A percentile compares a stretch with the other conserved stretches of the same genome.
Conservation (phyloP, 2,329 filamentous ascomycete species). For the Lachnellula hyalina region DNA sequence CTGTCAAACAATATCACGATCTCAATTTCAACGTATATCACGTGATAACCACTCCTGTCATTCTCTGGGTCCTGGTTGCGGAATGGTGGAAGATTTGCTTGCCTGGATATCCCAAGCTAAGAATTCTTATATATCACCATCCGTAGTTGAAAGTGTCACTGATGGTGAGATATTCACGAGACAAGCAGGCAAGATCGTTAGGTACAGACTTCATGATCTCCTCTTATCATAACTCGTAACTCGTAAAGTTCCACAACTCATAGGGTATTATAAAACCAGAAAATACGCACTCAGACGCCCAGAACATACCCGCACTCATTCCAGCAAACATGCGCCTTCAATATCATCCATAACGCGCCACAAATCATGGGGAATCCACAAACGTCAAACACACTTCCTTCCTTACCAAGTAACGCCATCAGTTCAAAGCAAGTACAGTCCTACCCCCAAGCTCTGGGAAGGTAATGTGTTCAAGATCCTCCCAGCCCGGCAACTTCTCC, state of each 20-base stretch:
- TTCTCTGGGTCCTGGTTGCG: no score
- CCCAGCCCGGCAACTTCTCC: conserved; percentile 25
- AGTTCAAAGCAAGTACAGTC: neutral
- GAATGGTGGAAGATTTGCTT: no score
- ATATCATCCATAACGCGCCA: neutral
- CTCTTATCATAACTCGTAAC: neutral
- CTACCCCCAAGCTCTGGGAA: neutral
- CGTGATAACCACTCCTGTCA: no score
- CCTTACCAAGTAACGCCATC: neutral
- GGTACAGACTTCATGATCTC: neutral
- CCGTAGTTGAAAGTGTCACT: no score
- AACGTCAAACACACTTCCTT: neutral
- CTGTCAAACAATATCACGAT: no score
- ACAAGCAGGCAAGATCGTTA: neutral
- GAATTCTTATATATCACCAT: no score
- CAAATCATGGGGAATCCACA: neutral
- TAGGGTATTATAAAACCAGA: neutral
- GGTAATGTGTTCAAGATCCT: neutral
- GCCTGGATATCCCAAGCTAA: no score
- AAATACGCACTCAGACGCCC: neutral
- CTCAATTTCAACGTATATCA: no score
- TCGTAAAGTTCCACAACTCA: neutral
- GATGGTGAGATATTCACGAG: no score
- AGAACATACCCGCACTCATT: neutral
- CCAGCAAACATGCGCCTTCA: neutral